Evolutionary conservation across 2,329 filamentous ascomycete genomes (phyloP).

Genomic region (Nemania sp.): DNA sequence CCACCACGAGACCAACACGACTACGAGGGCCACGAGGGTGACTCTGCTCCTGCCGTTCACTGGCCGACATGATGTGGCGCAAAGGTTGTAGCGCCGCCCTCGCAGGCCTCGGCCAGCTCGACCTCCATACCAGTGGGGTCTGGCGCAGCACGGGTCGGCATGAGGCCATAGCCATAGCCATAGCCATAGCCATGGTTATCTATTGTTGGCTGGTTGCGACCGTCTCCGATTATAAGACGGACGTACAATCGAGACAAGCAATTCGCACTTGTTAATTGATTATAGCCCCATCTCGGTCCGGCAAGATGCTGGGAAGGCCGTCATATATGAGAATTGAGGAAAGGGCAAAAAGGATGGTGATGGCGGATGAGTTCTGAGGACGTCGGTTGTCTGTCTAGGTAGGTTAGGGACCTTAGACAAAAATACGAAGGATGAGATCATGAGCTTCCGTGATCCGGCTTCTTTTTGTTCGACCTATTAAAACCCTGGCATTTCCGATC

Average conservation of each 20-base stretch:
- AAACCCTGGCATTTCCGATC: constrained; percentile 10
- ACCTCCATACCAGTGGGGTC: constrained; percentile 15
- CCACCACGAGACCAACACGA: constrained; percentile 29
- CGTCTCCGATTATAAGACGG: not conserved
- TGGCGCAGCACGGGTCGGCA: constrained; percentile 18
- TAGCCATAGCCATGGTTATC: not conserved
- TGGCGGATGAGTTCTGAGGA: constrained; percentile 6
- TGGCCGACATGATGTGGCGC: constrained; percentile 32
- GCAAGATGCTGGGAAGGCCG: not conserved
- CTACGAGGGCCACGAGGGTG: constrained; percentile 25
- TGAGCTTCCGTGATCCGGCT: constrained; percentile 1
- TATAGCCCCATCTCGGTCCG: constrained; percentile 16
- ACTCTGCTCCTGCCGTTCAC: constrained; percentile 3
- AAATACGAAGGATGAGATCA: constrained; percentile 4
- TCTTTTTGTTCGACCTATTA: constrained; percentile 11
- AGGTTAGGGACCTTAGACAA: too few species aligned
- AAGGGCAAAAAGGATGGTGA: not conserved
- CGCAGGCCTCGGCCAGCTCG: not conserved
- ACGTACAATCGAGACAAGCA: not conserved
- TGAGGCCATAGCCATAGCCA: constrained; percentile 11
- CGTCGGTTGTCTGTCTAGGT: too few species aligned
- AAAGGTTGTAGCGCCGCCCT: constrained; percentile 23
- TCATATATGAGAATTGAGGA: not conserved
- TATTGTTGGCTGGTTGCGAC: not conserved
- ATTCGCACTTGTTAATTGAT: not conserved